Conservation (phyloP, 2,329 filamentous ascomycete genomes). For the Colletotrichum navitas region DNA sequence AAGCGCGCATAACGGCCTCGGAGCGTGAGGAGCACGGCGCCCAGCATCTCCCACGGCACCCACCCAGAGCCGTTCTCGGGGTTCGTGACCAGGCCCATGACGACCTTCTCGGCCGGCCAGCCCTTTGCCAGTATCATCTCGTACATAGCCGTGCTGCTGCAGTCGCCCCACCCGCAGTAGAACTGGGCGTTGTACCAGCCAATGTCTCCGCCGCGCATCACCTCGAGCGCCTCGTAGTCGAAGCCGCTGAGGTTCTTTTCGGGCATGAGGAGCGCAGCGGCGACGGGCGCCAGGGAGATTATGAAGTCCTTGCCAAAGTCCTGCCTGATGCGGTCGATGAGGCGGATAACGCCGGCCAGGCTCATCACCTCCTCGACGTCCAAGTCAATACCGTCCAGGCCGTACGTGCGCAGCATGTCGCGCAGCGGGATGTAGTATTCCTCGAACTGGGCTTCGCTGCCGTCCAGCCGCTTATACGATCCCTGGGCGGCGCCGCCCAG, state of each 20-base stretch:
- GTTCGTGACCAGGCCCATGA: constrained; percentile 85
- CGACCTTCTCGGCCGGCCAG: constrained; percentile 79
- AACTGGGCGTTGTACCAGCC: constrained; percentile 93
- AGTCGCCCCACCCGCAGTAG: constrained; percentile 87
- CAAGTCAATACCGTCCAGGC: constrained; percentile 79
- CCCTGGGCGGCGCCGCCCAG: constrained; percentile 87
- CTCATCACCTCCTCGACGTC: constrained; percentile 85
- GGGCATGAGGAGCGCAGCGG: constrained; percentile 73
- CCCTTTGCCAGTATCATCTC: constrained; percentile 69
- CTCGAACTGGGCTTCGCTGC: constrained; percentile 73
- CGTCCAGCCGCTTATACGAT: constrained; percentile 72
- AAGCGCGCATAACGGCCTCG: constrained; percentile 72
- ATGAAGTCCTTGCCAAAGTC: constrained; percentile 80
- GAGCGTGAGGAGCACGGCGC: constrained; percentile 57
- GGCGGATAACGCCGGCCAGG: constrained; percentile 72
- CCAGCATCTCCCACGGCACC: constrained; percentile 62
- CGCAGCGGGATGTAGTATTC: constrained; percentile 78
- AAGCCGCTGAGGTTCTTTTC: constrained; percentile 81
- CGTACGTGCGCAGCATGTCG: constrained; percentile 71
- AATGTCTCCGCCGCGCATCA: constrained; percentile 73
- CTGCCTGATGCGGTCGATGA: constrained; percentile 75
- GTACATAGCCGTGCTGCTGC: constrained; percentile 61
- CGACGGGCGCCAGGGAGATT: constrained; percentile 86
- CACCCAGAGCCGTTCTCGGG: constrained; percentile 76
- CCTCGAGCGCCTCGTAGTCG: constrained; percentile 81